Evolutionary conservation across 164 flowering plant genomes (phyloP), one percentile per base, ranked within the genome.

Genomic region (Dillenia suffruticosa): DNA sequence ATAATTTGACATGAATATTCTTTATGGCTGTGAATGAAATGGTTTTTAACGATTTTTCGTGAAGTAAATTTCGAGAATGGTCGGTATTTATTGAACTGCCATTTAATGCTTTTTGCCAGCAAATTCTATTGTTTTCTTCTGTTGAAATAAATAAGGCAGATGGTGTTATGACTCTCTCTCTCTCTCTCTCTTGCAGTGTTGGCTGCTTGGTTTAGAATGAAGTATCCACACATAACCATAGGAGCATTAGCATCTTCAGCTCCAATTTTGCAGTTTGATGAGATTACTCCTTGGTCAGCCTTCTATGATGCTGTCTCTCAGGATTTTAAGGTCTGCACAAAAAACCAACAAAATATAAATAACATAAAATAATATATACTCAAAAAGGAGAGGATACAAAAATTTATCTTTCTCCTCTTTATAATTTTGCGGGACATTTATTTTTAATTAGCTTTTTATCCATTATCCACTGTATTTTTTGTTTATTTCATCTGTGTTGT

Each of bases 211-310:
- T 81, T 84, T 59, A 70, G 85, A 73, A 67, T 84, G 60, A 81
- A 84, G 62, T 81, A 84, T 55, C 88, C 88, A 24, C 88, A 84
- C 53, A 57, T 84, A 15, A 78, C 84, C 15, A 67, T 79, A 56
- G 88, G 85, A 52, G 85, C 88, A 12, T 56, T 84, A 76, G 79
- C 88, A 52, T 81, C 85, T 64, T 81, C 85, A 59, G 88, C 85
- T 8, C 85, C 85, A 9, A 79, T 84, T 14, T 51, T 81, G 65
- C 81, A 79, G 63, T 79, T 84, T 72, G 88, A 84, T 61, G 59
- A 65, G 16, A 71, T 82, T 22, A 66, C 74, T 17, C 83, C 86
- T 44, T 72, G 72, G 80, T 70, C 84, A 44, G 78, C 84, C 75
- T 84, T 81, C 71, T 81, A 82, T 51, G 86, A 82, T 63, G 79